Conservation (phyloP, 192 early-diverging fungal species). For the Coemansia sp. region DNA sequence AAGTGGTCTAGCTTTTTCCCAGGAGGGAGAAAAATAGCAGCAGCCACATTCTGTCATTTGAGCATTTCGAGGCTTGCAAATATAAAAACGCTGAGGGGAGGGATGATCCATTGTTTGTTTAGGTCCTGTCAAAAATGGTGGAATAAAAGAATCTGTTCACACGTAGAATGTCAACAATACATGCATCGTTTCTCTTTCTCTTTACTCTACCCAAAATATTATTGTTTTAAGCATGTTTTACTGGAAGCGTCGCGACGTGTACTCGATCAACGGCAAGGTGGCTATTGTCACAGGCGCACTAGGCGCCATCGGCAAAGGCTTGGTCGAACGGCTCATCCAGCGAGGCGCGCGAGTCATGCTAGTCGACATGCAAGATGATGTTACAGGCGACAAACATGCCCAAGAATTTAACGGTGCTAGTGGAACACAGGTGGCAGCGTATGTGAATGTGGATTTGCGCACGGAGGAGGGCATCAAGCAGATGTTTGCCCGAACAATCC, state of each 20-base stretch:
- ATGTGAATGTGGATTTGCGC: constrained; percentile 24
- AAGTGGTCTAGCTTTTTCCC: no score
- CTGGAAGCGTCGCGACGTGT: background rate
- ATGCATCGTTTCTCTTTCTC: no score
- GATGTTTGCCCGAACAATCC: constrained; percentile 21
- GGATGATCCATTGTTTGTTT: no score
- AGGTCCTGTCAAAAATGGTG: no score
- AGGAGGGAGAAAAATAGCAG: no score
- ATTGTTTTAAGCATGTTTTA: background rate
- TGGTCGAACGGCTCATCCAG: constrained; percentile 16
- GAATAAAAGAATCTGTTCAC: no score
- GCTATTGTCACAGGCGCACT: constrained; percentile 43
- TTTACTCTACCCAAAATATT: background rate
- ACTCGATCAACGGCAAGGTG: constrained; percentile 29
- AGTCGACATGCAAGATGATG: constrained; percentile 19
- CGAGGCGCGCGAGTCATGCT: constrained; percentile 30
- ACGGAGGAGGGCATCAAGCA: constrained; percentile 9
- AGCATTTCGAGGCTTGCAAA: no score
- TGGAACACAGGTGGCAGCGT: constrained; percentile 9
- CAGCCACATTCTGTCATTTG: no score
- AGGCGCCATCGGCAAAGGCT: constrained; percentile 32
- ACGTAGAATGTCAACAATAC: no score
- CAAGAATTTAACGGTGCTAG: constrained; percentile 14
- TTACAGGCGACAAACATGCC: constrained; percentile 8
- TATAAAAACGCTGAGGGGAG: no score